Conservation (phyloP, 108 stramenopile species). For the Cyclotella sp. region DNA sequence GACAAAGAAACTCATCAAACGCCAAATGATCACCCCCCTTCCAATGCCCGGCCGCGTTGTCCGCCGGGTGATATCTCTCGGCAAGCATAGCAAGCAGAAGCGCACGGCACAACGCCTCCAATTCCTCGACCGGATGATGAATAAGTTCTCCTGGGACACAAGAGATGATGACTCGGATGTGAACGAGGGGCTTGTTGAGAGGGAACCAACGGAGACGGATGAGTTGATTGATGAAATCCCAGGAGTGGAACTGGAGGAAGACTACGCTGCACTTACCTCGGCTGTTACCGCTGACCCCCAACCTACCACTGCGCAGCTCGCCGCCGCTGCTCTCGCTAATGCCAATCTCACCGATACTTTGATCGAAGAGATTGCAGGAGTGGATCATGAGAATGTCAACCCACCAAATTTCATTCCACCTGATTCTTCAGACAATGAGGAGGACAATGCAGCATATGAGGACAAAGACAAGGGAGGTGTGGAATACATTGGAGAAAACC, state of each 20-base stretch:
- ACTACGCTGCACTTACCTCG: neutral
- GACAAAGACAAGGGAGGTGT: neutral
- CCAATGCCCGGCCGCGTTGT: conserved; percentile 1
- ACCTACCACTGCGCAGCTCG: neutral
- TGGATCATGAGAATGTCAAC: neutral
- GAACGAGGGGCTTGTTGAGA: neutral
- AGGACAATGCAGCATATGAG: neutral
- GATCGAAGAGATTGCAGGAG: neutral
- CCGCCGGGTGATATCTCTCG: neutral
- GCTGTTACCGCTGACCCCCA: neutral
- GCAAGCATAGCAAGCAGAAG: neutral
- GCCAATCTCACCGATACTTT: neutral
- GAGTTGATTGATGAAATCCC: neutral
- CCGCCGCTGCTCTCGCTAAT: neutral
- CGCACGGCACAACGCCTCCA: neutral
- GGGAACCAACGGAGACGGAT: neutral
- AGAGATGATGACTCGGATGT: neutral
- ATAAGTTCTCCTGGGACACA: neutral
- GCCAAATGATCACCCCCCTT: neutral
- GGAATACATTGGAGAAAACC: neutral
- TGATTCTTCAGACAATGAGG: neutral
- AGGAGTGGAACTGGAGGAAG: neutral
- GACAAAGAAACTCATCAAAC: neutral
- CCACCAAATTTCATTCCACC: neutral
- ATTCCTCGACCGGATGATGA: neutral